Evolutionary conservation across 306 rosid genomes (phyloP).

Genomic region (Abrus precatorius): DNA sequence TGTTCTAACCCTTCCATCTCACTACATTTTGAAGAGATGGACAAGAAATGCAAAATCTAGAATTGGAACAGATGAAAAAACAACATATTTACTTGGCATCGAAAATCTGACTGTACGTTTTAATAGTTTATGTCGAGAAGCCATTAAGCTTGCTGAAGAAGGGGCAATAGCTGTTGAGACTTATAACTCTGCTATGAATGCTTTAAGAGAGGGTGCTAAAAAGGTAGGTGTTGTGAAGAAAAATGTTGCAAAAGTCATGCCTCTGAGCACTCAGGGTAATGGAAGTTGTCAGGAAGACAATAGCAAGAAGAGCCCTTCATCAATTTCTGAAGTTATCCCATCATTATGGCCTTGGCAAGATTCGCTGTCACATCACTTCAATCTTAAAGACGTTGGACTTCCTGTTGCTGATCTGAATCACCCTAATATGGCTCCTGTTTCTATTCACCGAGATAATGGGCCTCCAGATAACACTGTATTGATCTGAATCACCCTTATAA

Average conservation of each 20-base stretch:
- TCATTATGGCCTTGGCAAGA: slow-evolving; percentile 79
- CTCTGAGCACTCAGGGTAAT: slow-evolving; percentile 59
- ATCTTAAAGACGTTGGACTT: slow-evolving; percentile 68
- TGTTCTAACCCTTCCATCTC: slow-evolving; percentile 80
- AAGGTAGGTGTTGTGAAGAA: slow-evolving; percentile 63
- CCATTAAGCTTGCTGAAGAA: slow-evolving; percentile 80
- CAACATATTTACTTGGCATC: slow-evolving; percentile 55
- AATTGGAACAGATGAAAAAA: slow-evolving; percentile 58
- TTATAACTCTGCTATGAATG: slow-evolving; percentile 65
- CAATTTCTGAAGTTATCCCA: slow-evolving; percentile 53
- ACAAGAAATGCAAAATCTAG: slow-evolving; percentile 70
- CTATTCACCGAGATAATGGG: slow-evolving; percentile 65
- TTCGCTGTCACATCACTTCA: slow-evolving; percentile 61
- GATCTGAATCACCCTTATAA: slow-evolving; percentile 41
- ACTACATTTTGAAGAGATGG: slow-evolving; percentile 81
- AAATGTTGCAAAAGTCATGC: slow-evolving; percentile 63
- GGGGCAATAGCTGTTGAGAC: slow-evolving; percentile 77
- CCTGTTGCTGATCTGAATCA: slow-evolving; percentile 65
- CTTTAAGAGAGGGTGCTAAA: slow-evolving; percentile 66
- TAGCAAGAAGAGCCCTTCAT: slow-evolving; percentile 57
- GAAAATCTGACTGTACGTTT: slow-evolving; percentile 70
- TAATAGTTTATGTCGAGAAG: slow-evolving; percentile 76
- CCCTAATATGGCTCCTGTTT: slow-evolving; percentile 62
- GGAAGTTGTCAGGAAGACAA: slow-evolving; percentile 66
- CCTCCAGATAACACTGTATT: slow-evolving; percentile 68